phyloP scores from a whole-genome alignment of 1,284 basidiomycete genomes.

The Ceratorhiza oryzae-sativae region DNA sequence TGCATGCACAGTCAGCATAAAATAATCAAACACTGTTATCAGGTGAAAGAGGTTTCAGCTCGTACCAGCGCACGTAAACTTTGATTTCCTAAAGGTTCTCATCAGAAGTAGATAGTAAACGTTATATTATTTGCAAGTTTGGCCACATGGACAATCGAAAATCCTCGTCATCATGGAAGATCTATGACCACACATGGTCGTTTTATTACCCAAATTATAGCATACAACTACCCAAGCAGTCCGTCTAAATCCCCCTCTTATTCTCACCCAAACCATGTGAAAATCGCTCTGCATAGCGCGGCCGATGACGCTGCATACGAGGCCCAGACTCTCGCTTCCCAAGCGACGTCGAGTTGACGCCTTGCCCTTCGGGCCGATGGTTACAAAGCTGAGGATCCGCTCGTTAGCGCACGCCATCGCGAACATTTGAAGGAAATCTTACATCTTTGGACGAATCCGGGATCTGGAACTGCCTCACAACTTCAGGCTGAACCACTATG shows the following conservation, averaged over 20 bases:
- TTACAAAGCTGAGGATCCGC: conserved; percentile 7
- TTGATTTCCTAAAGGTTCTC: no score
- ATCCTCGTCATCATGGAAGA: no score
- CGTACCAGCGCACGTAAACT: no score
- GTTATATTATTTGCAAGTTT: no score
- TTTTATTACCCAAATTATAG: no score
- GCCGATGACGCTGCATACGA: neutral
- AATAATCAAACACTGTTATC: no score
- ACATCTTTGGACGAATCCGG: conserved; percentile 2
- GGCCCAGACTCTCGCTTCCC: neutral
- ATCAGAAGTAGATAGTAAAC: no score
- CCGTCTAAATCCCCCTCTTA: neutral
- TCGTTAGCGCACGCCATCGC: neutral
- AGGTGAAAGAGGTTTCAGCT: no score
- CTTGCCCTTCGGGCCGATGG: neutral
- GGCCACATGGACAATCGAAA: no score
- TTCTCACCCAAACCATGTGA: conserved; percentile 4
- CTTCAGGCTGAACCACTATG: conserved; percentile 19
- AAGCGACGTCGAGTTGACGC: conserved; percentile 13
- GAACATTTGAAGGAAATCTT: neutral
- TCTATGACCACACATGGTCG: no score
- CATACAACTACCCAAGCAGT: no score
- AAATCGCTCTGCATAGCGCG: neutral
- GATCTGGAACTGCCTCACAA: conserved; percentile 9
- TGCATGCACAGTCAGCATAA: no score